Base-by-base conservation (phyloP, 768 basidiomycete species). In the Pleurotus citrinopileatus region DNA sequence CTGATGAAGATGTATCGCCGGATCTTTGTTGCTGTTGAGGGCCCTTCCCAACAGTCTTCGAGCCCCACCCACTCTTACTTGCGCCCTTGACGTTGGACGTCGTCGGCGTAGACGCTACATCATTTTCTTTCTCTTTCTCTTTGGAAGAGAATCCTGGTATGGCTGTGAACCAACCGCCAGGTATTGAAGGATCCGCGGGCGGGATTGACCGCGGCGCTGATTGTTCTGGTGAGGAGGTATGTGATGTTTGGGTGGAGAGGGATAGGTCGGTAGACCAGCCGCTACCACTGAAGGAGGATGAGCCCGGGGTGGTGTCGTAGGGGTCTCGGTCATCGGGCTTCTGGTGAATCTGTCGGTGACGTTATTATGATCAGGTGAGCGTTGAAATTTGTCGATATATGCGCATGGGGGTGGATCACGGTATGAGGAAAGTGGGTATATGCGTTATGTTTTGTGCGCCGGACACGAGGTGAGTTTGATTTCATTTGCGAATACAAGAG, bases 221-320 rank as follows among this genome's bases (percentile, higher is more conserved):
- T 23, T 51, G 48, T 8, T 51, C 48, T 8, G 48, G 48, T 4
- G 48, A 51, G 19, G 28, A 22, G 6, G 48, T 51, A 25, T 51
- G 48, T 23, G 48, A 51, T 26, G 48, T 51, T 20, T 51, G 48
- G 0, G 48, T 51, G 19, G 48, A 51, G 32, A 51, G 48, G n/a
- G 48, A 51, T 5, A 51, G 34, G 12, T 51, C 48, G 15, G 48
- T 51, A 5, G 48, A 51, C 48, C 48, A 51, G 2, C 48, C 48
- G 22, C 48, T 51, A 1, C 48, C 48, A n/a, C 48, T 51, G 34
- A 51, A 32, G 17, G 48, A 51, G 29, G 48, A 51, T 4, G 48
- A 51, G 3, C 34, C 48, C 5, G 48, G n/a, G 27, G 26, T 23
- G 13, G 38, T 40, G 38, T 40, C 38, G 38, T 40, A 40, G 10